phyloP scores from a whole-genome alignment of 1,284 basidiomycete genomes.

The Apiotrichum brassicae region DNA sequence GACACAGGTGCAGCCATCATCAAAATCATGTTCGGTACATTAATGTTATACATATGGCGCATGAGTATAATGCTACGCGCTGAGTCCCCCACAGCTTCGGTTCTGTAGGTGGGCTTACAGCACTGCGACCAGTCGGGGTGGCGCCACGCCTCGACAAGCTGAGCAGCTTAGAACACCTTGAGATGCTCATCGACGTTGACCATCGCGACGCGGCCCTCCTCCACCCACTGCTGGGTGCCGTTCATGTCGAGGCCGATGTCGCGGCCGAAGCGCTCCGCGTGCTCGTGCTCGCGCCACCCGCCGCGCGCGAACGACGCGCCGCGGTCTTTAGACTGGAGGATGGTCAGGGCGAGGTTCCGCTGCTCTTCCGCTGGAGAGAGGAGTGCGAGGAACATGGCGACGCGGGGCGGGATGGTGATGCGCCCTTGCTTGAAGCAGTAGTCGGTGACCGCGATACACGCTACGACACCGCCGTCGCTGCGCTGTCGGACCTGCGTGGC shows the following conservation, averaged over 20 bases:
- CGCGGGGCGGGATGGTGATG: slow-evolving; percentile 64
- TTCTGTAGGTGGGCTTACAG: too few species aligned
- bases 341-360: slow-evolving; percentile 19
- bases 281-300: slow-evolving; percentile 40
- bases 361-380: slow-evolving; percentile 17
- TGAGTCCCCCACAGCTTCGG: too few species aligned
- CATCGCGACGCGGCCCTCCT: slow-evolving; percentile 25
- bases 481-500: slow-evolving; percentile 17
- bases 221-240: slow-evolving; percentile 27
- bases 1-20: too few species aligned
- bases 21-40: too few species aligned
- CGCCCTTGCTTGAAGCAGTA: slow-evolving; percentile 68
- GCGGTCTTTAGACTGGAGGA: slow-evolving; percentile 31
- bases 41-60: too few species aligned
- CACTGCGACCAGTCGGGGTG: too few species aligned
- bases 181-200: slow-evolving; percentile 27
- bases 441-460: slow-evolving; percentile 63
- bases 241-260: slow-evolving; percentile 26
- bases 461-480: slow-evolving; percentile 51
- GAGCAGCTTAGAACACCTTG: slow-evolving; percentile 9
- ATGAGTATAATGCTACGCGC: too few species aligned
- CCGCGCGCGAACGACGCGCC: slow-evolving; percentile 35
- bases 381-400: slow-evolving; percentile 28
- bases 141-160: too few species aligned
- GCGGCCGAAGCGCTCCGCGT: slow-evolving; percentile 26